Percentiles rank a stretch among this genome's conserved stretches.
phyloP scores from a whole-genome alignment of 805 yeast genomes.

The Allodekkera sacchari region DNA sequence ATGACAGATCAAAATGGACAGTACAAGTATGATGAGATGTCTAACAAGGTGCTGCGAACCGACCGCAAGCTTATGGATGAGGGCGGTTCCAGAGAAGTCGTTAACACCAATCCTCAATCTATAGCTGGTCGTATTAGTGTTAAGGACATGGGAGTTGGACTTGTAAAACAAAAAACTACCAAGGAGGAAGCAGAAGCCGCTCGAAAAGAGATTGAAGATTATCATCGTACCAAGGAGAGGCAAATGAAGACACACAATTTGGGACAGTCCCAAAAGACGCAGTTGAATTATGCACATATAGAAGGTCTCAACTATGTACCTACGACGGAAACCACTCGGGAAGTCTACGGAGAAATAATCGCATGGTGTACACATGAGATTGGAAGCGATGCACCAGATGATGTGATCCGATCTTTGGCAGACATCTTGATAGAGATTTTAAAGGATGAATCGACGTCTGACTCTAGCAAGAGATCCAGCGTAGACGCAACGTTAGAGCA shows the following conservation, averaged over 20 bases:
- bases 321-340: constrained; percentile 40
- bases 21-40: constrained; percentile 65
- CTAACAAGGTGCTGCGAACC: constrained; percentile 61
- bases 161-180: constrained; percentile 10
- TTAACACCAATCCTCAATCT: constrained; percentile 63
- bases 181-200: constrained; percentile 12
- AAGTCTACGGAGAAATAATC: constrained; percentile 47
- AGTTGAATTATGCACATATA: constrained; percentile 12
- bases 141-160: constrained; percentile 52
- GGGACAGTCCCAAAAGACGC: constrained; percentile 2
- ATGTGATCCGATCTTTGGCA: constrained; percentile 60
- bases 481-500: constrained; percentile 42
- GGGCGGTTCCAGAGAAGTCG: constrained; percentile 32
- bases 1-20: constrained; percentile 12
- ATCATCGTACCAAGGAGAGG: constrained; percentile 6
- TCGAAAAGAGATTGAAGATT: constrained; percentile 6
- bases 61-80: constrained; percentile 44
- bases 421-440: constrained; percentile 53
- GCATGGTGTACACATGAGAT: constrained; percentile 48
- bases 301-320: constrained; percentile 60
- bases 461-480: constrained; percentile 36
- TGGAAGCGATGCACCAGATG: constrained; percentile 70
- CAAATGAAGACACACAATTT: constrained; percentile 7
- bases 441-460: constrained; percentile 37
- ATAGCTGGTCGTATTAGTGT: constrained; percentile 60